These are phyloP conservation scores for Russula lepida DNA, from an alignment of 768 basidiomycete genomes.

Conservation along the genomic window DNA sequence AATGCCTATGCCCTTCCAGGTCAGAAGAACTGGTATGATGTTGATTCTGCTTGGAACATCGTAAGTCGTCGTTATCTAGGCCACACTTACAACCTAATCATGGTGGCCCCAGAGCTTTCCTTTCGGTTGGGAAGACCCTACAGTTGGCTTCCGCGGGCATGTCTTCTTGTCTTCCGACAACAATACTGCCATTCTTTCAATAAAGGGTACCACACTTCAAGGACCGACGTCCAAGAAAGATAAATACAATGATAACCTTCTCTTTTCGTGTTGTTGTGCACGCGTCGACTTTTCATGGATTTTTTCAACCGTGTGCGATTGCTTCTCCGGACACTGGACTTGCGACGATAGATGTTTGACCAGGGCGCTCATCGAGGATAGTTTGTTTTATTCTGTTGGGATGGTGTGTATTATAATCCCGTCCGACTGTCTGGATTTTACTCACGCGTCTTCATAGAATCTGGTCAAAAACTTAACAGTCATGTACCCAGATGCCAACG, in stretches of 20 bases:
- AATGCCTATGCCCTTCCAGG: conserved; percentile 81
- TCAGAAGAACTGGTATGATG: conserved; percentile 70
- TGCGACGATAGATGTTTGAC: conserved; percentile 81
- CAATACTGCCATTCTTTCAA: conserved; percentile 74
- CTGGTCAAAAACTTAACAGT: conserved; percentile 49
- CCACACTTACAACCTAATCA: background rate
- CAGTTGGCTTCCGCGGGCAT: conserved; percentile 82
- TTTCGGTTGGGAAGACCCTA: conserved; percentile 61
- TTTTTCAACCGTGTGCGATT: conserved; percentile 81
- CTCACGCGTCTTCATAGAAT: conserved; percentile 28
- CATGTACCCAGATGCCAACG: conserved; percentile 49
- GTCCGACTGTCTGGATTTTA: background rate
- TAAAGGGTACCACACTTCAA: conserved; percentile 82
- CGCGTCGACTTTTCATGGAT: conserved; percentile 81
- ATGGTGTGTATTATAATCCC: conserved; percentile 44
- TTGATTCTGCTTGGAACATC: conserved; percentile 66
- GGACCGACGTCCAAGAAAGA: conserved; percentile 87
- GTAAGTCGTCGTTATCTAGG: conserved; percentile 17
- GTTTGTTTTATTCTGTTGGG: conserved; percentile 86
- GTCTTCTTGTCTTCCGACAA: conserved; percentile 77
- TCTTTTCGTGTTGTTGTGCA: conserved; percentile 93
- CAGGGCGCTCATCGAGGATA: conserved; percentile 76
- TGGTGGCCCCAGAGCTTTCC: conserved; percentile 53
- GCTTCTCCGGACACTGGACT: conserved; percentile 58
- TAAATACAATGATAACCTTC: conserved; percentile 85